phyloP scores from a whole-genome alignment of 202 grass and related monocot genomes.

The Schoenoplectus triqueter region DNA sequence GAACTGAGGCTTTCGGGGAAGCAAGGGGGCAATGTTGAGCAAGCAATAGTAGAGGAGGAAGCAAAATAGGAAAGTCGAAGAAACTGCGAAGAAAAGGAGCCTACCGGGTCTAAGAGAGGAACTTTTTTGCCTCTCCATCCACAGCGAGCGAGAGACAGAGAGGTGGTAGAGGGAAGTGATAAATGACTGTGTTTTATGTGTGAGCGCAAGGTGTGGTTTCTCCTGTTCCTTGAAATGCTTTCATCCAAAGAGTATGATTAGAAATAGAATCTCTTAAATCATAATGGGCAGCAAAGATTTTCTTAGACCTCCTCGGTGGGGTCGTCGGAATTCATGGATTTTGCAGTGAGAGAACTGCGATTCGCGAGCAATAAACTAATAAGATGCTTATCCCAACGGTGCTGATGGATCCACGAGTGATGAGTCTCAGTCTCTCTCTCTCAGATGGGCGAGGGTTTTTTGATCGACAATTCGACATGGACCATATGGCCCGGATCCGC shows the following conservation, averaged over 20 bases:
- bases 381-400: no score
- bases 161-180: slow-evolving; percentile 17
- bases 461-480: no score
- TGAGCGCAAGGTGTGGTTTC: neutral
- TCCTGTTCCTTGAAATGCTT: neutral
- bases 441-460: no score
- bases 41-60: slow-evolving; percentile 64
- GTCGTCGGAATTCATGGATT: neutral
- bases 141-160: neutral
- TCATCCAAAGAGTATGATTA: slow-evolving; percentile 16
- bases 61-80: slow-evolving; percentile 61
- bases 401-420: no score
- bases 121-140: slow-evolving; percentile 64
- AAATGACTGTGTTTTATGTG: neutral
- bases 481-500: no score
- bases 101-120: slow-evolving; percentile 49
- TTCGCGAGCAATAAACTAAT: no score
- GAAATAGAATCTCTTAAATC: neutral
- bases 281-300: neutral
- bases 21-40: slow-evolving; percentile 51
- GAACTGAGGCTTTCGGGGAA: slow-evolving; percentile 27
- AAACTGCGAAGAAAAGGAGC: slow-evolving; percentile 50
- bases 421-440: no score
- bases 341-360: neutral
- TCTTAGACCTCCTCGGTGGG: neutral